Conservation (phyloP, 75 land plant genomes). For the Adiantum capillusveneris region DNA sequence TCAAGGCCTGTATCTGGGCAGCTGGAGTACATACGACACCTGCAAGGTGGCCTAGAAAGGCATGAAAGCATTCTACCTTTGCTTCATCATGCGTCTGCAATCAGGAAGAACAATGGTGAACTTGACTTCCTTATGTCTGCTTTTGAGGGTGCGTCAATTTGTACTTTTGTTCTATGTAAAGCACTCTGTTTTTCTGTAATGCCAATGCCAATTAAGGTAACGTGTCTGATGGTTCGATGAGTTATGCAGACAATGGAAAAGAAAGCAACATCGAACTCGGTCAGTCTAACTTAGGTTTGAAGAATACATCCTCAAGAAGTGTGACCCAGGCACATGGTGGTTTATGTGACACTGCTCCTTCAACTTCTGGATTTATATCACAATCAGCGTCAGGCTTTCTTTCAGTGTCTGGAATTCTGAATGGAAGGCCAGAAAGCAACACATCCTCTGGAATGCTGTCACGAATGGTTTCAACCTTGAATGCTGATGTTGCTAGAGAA, state of each 20-base stretch:
- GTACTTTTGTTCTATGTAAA: neutral
- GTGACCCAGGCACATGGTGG: conserved; percentile 16
- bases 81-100: conserved; percentile 62
- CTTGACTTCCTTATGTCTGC: conserved; percentile 75
- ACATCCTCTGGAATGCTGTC: conserved; percentile 91
- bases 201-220: no score
- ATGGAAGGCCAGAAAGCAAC: conserved; percentile 84
- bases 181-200: neutral
- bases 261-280: conserved; percentile 29
- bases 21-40: conserved; percentile 67
- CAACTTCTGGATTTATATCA: conserved; percentile 70
- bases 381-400: conserved; percentile 85
- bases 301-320: conserved; percentile 19
- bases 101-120: conserved; percentile 71
- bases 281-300: conserved; percentile 26
- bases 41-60: conserved; percentile 57
- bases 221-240: no score
- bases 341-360: conserved; percentile 36
- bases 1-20: conserved; percentile 85
- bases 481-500: conserved; percentile 87
- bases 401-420: conserved; percentile 90
- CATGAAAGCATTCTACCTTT: conserved; percentile 80
- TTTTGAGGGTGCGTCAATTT: conserved; percentile 54
- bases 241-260: conserved; percentile 48
- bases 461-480: conserved; percentile 65